Conservation (phyloP, 495 filamentous ascomycete species). For the Lophiotrema nucula region DNA sequence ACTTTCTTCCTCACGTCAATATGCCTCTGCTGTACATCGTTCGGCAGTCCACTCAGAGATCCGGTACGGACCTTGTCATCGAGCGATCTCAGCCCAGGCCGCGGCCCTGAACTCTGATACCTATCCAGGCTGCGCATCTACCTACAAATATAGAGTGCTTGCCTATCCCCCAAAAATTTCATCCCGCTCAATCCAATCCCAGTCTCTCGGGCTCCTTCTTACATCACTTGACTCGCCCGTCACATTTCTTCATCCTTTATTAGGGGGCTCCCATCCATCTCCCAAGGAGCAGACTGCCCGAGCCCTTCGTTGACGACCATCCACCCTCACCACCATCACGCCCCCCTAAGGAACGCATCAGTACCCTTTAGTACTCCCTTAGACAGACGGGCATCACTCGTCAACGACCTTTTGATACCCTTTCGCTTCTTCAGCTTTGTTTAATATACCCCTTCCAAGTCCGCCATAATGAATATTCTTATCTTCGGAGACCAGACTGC, state of each 20-base stretch:
- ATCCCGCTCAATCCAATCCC: slow-evolving; percentile 13
- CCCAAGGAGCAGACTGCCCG: slow-evolving; percentile 8
- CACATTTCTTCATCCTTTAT: slow-evolving; percentile 8
- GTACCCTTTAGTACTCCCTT: not conserved
- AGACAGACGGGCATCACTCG: not conserved
- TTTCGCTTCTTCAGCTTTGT: slow-evolving; percentile 3
- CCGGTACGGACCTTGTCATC: slow-evolving; percentile 33
- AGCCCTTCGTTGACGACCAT: slow-evolving; percentile 21
- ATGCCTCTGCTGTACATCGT: slow-evolving; percentile 34
- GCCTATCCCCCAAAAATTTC: slow-evolving; percentile 13
- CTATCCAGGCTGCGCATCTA: not conserved
- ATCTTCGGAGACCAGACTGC: slow-evolving; percentile 78
- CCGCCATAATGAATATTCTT: slow-evolving; percentile 40
- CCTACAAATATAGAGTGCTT: slow-evolving; percentile 36
- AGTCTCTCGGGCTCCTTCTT: slow-evolving; percentile 22
- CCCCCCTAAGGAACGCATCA: not conserved
- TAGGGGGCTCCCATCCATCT: slow-evolving; percentile 4
- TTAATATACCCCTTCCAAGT: slow-evolving; percentile 19
- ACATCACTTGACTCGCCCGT: slow-evolving; percentile 7
- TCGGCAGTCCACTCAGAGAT: slow-evolving; percentile 30
- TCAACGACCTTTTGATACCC: not conserved
- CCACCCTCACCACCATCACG: not conserved
- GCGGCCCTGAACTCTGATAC: slow-evolving; percentile 21
- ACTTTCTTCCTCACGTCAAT: slow-evolving; percentile 35
- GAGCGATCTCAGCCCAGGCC: slow-evolving; percentile 31